Conservation (phyloP, 1,284 basidiomycete genomes). For the Cutaneotrichosporon sp. region DNA sequence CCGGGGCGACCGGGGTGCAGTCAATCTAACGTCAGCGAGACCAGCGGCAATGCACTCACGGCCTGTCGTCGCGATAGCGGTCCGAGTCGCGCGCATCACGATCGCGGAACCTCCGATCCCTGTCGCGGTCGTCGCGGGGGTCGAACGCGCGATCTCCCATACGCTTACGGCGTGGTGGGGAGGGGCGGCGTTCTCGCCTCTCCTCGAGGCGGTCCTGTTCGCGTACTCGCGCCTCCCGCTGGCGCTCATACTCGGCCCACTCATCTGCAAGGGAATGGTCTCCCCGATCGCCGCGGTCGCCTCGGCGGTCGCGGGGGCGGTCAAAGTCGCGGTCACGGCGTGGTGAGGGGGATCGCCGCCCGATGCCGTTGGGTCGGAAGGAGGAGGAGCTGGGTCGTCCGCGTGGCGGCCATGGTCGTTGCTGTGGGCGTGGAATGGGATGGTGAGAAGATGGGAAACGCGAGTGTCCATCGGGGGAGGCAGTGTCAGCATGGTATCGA, state of each 20-base stretch:
- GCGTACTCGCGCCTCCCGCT: constrained; percentile 3
- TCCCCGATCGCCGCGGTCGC: constrained; percentile 12
- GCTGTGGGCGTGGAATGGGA: no score
- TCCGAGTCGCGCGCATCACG: constrained; percentile 16
- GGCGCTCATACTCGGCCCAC: constrained; percentile 7
- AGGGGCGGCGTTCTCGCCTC: no score
- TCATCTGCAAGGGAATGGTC: constrained; percentile 10
- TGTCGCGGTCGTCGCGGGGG: constrained; percentile 11
- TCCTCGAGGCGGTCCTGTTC: background rate
- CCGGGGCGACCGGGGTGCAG: constrained; percentile 6
- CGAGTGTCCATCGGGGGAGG: no score
- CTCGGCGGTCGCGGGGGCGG: background rate
- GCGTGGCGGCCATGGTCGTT: background rate
- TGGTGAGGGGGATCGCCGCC: background rate
- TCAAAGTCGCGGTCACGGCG: background rate
- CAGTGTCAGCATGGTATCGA: background rate
- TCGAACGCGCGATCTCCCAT: background rate
- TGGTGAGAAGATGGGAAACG: no score
- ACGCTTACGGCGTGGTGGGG: no score
- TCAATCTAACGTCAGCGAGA: background rate
- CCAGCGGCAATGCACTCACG: background rate
- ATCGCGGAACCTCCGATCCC: constrained; percentile 11
- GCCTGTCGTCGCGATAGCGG: constrained; percentile 5
- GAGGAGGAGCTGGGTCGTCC: background rate
- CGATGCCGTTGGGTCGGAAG: background rate